Conservation (phyloP, 2,329 filamentous ascomycete genomes). For the Cordyceps fumosorosea region DNA sequence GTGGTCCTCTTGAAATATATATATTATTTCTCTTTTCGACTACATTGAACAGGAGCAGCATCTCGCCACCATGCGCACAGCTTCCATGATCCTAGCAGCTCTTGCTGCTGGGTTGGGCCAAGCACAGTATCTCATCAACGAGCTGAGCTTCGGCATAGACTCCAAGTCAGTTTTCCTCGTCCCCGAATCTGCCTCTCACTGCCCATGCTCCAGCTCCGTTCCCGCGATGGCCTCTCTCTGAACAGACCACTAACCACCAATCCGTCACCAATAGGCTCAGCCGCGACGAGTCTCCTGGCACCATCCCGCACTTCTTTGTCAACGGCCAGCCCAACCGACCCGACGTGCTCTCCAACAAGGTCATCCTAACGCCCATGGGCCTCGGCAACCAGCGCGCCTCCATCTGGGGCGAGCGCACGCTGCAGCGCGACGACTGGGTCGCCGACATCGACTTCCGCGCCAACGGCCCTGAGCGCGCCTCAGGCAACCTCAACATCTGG, state of each 20-base stretch:
- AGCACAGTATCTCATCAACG: conserved; percentile 62
- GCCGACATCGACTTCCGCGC: conserved; percentile 83
- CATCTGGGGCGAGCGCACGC: conserved; percentile 65
- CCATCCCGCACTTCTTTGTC: conserved; percentile 49
- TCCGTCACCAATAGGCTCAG: conserved; percentile 49
- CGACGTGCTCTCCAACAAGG: conserved; percentile 74
- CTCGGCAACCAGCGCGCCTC: conserved; percentile 81
- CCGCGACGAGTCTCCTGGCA: conserved; percentile 42
- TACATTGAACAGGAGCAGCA: background rate
- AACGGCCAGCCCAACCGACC: conserved; percentile 48
- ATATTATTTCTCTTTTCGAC: background rate
- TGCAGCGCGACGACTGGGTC: conserved; percentile 65
- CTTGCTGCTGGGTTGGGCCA: conserved; percentile 44
- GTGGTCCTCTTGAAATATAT: background rate
- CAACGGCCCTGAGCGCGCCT: conserved; percentile 75
- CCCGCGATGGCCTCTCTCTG: background rate
- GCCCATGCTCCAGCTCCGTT: background rate
- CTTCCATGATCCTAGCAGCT: conserved; percentile 7
- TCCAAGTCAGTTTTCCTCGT: conserved; percentile 41
- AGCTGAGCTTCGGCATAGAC: conserved; percentile 71
- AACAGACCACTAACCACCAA: background rate
- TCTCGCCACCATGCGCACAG: conserved; percentile 4
- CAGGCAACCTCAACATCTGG: conserved; percentile 92
- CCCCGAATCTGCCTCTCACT: background rate
- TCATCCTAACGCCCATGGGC: conserved; percentile 83